Base-by-base conservation (phyloP, 331 rosid species). In the Acacia pycnantha region DNA sequence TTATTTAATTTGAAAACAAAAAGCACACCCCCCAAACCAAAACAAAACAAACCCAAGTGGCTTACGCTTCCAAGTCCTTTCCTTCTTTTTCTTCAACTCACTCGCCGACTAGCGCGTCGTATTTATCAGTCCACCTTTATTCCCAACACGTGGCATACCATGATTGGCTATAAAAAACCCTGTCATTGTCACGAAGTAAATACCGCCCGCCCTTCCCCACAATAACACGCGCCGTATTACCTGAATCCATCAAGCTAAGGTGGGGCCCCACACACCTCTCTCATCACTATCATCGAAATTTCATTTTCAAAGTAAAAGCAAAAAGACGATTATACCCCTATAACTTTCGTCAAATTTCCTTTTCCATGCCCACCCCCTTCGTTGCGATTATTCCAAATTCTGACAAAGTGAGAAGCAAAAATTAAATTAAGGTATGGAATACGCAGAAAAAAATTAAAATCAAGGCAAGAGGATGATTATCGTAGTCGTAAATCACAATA, bases 401-500 rank as follows among this genome's bases (percentile, higher is more conserved):
- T 19, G 62, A 19, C 26, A 56, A 35, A 13, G 65, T 7, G 14
- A 58, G 15, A 61, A 22, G 18, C 18, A 24, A 26, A 14, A 12
- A 54, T 8, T 29, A 5, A 35, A 27, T 11, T 2, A 2, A 61
- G 10, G 27, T 14, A 41, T n/a, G 14, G 18, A 18, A 18, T 41
- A n/a, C 1, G 1, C 41, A 26, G 5, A 26, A 11, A 64, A 64
- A 12, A 24, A 14, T 7, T 0, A 69, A 41, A 50, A n/a, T 5
- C 24, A 22, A 35, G 37, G 29, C 61, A 68, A 12, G 31, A 40
- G 70, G 2, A 26, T 4, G 26, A 82, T 64, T 44, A 83, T 76
- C 77, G 75, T 61, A 81, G 69, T 59, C 82, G 75, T 73, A 81
- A 79, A 82, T 48, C 86, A 90, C 84, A 85, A 88, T 84, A 89